Evolutionary conservation across 2,329 filamentous ascomycete genomes (phyloP), one percentile per base, ranked within the genome.

Genomic region (Aspergillus sp.): DNA sequence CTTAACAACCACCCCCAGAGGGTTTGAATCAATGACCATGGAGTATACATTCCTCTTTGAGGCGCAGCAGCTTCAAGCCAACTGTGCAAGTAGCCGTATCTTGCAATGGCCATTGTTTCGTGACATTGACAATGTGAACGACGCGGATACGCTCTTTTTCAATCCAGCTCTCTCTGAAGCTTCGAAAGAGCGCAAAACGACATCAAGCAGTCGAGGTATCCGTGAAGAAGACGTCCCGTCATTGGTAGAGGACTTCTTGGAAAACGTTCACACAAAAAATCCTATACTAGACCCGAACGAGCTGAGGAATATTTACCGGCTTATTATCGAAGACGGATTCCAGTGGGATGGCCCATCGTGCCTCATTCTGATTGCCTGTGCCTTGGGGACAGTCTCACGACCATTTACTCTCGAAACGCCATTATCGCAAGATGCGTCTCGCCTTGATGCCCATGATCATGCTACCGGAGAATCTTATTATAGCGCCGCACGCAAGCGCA

Each of bases 311-410:
- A 28, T 28, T 17, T 25, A 4, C 4, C 25, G n/a, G 15, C 30
- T 22, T 45, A 41, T 41, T 7, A 31, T 13, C 9, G 34, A 54
- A n/a, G 38, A 34, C 13, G 51, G 51, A 15, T 28, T 54, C 5
- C 51, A 34, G 41, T 54, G 51, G 51, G 51, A 54, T 41, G 51
- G 51, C 6, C 51, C 51, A 3, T 54, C 51, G 8, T 54, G 51
- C 22, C 38, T 54, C 9, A 41, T 43, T 19, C 51, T 54, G 15
- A 54, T 54, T 5, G 22, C 51, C 34, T 54, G 51, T 43, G 31
- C 51, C 51, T 41, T 54, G 34, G 51, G 51, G 41, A 43, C 30
- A 28, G 31, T 54, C 34, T 28, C 51, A n/a, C n/a, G 47, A 3
- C 51, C 19, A 8, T 25, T 28, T 38, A 15, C 34, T 38, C 34